phyloP scores from a whole-genome alignment of 2,329 filamentous ascomycete genomes.

The Hymenoscyphus infarciens region DNA sequence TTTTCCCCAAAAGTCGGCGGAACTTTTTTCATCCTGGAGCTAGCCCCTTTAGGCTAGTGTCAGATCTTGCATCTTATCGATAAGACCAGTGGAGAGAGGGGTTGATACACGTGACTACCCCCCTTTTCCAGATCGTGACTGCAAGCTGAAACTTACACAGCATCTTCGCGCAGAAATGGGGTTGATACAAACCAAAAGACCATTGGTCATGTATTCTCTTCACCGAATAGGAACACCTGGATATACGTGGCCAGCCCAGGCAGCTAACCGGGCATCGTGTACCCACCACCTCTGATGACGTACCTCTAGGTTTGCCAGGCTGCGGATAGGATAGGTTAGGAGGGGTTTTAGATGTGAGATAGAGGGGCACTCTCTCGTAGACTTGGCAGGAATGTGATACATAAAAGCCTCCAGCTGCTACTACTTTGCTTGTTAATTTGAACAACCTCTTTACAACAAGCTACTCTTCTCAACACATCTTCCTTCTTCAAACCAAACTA shows the following conservation, averaged over 20 bases:
- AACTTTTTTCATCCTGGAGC: constrained; percentile 13
- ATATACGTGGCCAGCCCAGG: constrained; percentile 11
- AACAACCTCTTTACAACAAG: neutral
- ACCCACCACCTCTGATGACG: constrained; percentile 9
- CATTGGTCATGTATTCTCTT: neutral
- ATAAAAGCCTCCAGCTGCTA: constrained; percentile 4
- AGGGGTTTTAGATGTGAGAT: neutral
- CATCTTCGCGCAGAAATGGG: no score
- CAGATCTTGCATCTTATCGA: neutral
- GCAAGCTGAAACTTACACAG: no score
- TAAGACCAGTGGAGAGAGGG: constrained; percentile 8
- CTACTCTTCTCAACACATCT: neutral
- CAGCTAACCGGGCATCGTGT: neutral
- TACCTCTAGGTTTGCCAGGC: constrained; percentile 3
- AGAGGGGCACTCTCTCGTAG: neutral
- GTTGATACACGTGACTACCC: neutral
- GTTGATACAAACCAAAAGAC: no score
- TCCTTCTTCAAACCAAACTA: neutral
- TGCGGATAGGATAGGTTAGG: constrained; percentile 5
- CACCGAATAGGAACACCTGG: neutral
- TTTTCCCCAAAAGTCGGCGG: constrained; percentile 14
- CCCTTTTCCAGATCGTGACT: neutral
- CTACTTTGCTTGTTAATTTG: neutral
- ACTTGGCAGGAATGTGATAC: constrained; percentile 9
- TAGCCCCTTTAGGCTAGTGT: neutral